Evolutionary conservation across 1,284 basidiomycete genomes (phyloP), one percentile per base, ranked within the genome.

Genomic region (Cutaneotrichosporon cutaneum): DNA sequence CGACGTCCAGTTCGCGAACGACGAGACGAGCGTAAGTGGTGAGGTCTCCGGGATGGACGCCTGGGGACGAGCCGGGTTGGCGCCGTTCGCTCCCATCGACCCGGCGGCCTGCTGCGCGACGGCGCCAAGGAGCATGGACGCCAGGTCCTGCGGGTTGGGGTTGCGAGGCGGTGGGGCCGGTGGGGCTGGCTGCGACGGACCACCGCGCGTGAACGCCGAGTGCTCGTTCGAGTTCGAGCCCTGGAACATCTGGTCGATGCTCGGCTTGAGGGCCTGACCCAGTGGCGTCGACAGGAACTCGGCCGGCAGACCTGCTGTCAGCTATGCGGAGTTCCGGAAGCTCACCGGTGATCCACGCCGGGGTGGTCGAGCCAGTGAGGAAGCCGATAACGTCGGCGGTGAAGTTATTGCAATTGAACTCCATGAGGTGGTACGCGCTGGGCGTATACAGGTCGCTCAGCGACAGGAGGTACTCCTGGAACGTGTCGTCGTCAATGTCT

Each of bases 241-340:
- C 24, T 85, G 81, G 77, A 87, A 94, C 90, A 94, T 92, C 54
- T 85, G 82, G 71, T 95, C 92, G 65, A 96, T 94, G 45, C 88
- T 91, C 0, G 92, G 92, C 1, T 88, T 85, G 44, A 95, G 82
- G 3, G 88, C 86, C n/a, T 86, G 85, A 7, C 93, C 94, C 65
- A 96, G 91, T 0, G 93, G 90, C 0, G 93, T 95, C 0, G 90
- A 88, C 24, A 96, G 84, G 76, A 96, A 94, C 70, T 95, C 92
- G 11, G 86, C 84, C 0, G 93, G 92, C 0, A 94, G 82, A 62
- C 92, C 92, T 93, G 67, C 4, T 22, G 47, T 58, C 47, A 60
- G 56, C 33, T 13, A n/a, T n/a, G n/a, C n/a, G n/a, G 10, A 1
- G 2, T n/a, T 7, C 21, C 2, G 2, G 10, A 10, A 27, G 73